These are phyloP conservation scores for Aphanocladium album DNA, from an alignment of 2,329 filamentous ascomycete species.

Conservation along the genomic window DNA sequence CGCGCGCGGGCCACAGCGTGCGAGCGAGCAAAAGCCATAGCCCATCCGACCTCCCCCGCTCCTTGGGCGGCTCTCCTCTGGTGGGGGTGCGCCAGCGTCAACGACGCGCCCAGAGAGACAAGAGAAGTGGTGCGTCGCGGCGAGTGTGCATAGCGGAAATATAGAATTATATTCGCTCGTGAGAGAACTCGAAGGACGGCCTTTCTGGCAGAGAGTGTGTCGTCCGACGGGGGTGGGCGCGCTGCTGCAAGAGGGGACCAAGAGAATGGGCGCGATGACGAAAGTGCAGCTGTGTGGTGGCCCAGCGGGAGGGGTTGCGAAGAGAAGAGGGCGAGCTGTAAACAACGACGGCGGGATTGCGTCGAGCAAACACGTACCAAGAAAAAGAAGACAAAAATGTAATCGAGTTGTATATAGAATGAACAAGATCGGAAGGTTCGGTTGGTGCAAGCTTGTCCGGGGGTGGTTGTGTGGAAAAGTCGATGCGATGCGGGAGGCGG, in stretches of 20 bases:
- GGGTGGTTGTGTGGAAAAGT: conserved; percentile 6
- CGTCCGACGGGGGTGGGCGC: background rate
- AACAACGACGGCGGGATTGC: no score
- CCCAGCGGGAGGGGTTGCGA: conserved; percentile 9
- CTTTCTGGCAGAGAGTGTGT: background rate
- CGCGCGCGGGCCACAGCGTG: background rate
- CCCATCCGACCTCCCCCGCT: conserved; percentile 5
- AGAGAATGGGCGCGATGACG: conserved; percentile 2
- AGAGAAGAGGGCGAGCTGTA: background rate
- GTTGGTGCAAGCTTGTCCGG: conserved; percentile 7
- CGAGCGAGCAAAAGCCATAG: background rate
- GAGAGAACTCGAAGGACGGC: background rate
- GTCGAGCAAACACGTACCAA: background rate
- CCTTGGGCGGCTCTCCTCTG: conserved; percentile 8
- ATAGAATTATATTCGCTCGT: conserved; percentile 4
- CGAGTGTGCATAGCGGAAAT: background rate
- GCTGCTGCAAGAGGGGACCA: background rate
- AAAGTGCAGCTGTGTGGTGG: background rate
- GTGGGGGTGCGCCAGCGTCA: conserved; percentile 5
- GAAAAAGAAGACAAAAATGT: background rate
- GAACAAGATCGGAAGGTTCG: conserved; percentile 6
- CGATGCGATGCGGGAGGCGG: conserved; percentile 7
- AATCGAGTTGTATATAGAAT: background rate
- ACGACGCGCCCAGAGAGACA: background rate
- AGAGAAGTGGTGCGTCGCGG: background rate